Base-by-base conservation (phyloP, 495 filamentous ascomycete genomes). In the Podospora australis region DNA sequence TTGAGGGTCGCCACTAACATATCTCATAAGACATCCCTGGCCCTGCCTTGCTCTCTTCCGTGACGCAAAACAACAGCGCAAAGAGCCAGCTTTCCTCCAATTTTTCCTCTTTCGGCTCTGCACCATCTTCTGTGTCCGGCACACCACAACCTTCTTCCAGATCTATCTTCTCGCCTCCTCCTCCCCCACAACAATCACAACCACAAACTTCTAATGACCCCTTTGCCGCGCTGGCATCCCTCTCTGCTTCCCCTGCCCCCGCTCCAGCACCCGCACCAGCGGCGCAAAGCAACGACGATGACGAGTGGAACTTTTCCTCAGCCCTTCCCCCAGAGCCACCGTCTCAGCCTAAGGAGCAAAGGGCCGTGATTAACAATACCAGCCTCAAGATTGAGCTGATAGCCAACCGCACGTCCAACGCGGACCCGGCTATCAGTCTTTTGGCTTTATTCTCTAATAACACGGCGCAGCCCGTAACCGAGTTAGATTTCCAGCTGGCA, bases 281-380 rank as follows among this genome's bases (percentile, higher is more conserved):
- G 41, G 57, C 69, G 21, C 50, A 61, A 22, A 22, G 69, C 60
- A 54, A 82, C 44, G 79, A 82, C 23, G 84, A 88, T 17, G 92
- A 98, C 52, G 92, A 98, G 56, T 98, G 92, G 92, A 81, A 82
- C 28, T 98, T 97, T 59, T 76, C 87, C 6, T 96, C 92, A 4
- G 86, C 92, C 0, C 70, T 97, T 2, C 90, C 90, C 0, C 79
- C 84, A 22, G 78, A 80, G 41, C 49, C 63, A 9, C 59, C 66
- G 8, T 13, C 48, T 7, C 40, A 52, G 16, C 70, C 78, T 0
- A 69, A 47, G 32, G 66, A 74, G 44, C 71, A 79, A 49, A 68
- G 68, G 20, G 64, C 68, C 23, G 42, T 62, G 4, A 68, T 81
- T 30, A 73, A 70, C 57, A 70, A 78, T 42, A 72, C 70, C 0